Evolutionary conservation across 2,329 filamentous ascomycete genomes (phyloP).

Genomic region (Sarocladium strictum): DNA sequence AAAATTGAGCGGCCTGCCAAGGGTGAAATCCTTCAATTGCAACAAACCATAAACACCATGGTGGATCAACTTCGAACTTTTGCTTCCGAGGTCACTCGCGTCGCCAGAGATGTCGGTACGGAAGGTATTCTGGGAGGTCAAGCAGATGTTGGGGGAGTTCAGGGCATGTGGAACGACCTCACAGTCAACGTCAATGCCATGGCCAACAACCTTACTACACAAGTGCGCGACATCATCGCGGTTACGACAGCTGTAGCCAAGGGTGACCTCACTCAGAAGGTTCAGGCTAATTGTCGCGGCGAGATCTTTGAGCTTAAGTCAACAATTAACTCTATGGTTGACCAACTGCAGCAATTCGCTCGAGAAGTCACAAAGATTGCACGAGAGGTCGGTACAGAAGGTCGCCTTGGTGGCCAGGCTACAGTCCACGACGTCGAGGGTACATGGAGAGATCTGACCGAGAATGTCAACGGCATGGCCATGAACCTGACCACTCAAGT

Average conservation of each 20-base stretch:
- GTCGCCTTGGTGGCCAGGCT: constrained; percentile 87
- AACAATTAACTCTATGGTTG: constrained; percentile 99
- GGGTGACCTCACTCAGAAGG: constrained; percentile 94
- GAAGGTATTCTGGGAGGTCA: constrained; percentile 79
- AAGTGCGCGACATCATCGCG: constrained; percentile 91
- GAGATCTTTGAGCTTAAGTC: constrained; percentile 94
- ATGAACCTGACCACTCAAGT: constrained; percentile 98
- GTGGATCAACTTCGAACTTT: constrained; percentile 80
- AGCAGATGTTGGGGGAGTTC: constrained; percentile 75
- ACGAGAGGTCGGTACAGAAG: constrained; percentile 93
- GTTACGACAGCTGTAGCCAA: constrained; percentile 67
- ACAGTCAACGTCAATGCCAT: constrained; percentile 84
- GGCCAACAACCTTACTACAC: constrained; percentile 80
- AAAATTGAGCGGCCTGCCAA: constrained; percentile 77
- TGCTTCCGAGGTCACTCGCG: constrained; percentile 76
- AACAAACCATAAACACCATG: constrained; percentile 87
- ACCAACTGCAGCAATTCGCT: constrained; percentile 93
- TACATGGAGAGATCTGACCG: constrained; percentile 93
- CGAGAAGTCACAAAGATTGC: constrained; percentile 96
- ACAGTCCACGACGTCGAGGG: constrained; percentile 95
- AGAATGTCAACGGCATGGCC: constrained; percentile 97
- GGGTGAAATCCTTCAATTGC: constrained; percentile 75
- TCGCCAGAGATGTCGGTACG: constrained; percentile 77
- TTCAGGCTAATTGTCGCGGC: constrained; percentile 85
- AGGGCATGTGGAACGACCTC: constrained; percentile 84